Base-by-base conservation (phyloP, 108 stramenopile genomes). In the Stephanodiscus triporus region DNA sequence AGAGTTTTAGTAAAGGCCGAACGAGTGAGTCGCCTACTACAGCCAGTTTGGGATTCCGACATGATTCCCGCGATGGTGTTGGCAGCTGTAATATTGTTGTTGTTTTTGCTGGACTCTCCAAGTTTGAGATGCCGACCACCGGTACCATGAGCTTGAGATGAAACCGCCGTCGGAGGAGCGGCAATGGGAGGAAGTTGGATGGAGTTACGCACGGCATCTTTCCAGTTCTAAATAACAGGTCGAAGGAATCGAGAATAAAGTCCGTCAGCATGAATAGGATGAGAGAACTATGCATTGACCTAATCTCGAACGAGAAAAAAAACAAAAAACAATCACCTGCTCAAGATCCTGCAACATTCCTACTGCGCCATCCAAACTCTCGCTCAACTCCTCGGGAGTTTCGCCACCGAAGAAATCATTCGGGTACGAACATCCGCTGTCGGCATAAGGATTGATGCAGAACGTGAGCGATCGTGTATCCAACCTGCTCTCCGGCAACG, bases 321-420 rank as follows among this genome's bases (percentile, higher is more conserved):
- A 40, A 4, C 0, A 4, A 40, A 5, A 57, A 57, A 34, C n/a
- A 69, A 60, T 63, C 40, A 84, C 83, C 79, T 94, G 88, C 78
- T 92, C 91, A 56, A 95, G 77, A 83, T 95, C 94, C 72, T 95
- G 94, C 38, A 95, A 64, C 91, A 95, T 91, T 34, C 89, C 87
- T 19, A 92, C 91, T 16, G 94, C 89, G 14, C 85, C 78, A 68
- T 95, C 91, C 29, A 95, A 73, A 43, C 90, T 87, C 61, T 91
- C 88, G 24, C 87, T 86, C 63, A 95, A 77, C 73, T 95, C 94
- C 20, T 88, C 88, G 26, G 85, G 82, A 24, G 83, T 79, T 80
- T 95, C 93, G 1, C 83, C 80, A 1, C 76, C 64, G 60, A 50
- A 72, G 61, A 73, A 78, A 59, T 77, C 66, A 36, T 71, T 74